A percentile compares a stretch with the other conserved stretches of the same genome.
Conservation (phyloP, 306 rosid species). For the Heteromeles arbutifolia region DNA sequence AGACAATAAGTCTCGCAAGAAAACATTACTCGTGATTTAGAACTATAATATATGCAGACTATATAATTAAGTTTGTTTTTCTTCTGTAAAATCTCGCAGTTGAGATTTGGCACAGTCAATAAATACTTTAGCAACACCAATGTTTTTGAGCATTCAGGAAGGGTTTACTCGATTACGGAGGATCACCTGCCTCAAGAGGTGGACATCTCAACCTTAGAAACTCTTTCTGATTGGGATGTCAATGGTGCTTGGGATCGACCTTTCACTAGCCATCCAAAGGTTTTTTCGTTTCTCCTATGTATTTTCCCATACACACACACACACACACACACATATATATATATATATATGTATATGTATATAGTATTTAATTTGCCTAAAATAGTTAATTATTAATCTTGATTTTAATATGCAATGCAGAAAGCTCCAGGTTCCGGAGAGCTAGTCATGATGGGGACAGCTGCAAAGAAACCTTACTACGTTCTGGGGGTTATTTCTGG, state of each 20-base stretch:
- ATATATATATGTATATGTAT: background rate
- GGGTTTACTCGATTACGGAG: slow-evolving; percentile 46
- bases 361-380: background rate
- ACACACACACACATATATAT: no score
- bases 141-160: slow-evolving; percentile 61
- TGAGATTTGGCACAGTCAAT: slow-evolving; percentile 51
- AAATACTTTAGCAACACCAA: slow-evolving; percentile 58
- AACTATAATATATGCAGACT: background rate
- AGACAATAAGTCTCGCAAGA: background rate
- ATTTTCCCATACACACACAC: background rate
- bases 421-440: slow-evolving; percentile 55
- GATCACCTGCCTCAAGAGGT: slow-evolving; percentile 56
- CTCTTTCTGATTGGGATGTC: slow-evolving; percentile 48
- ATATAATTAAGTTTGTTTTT: background rate
- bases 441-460: slow-evolving; percentile 48
- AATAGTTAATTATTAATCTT: background rate
- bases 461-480: slow-evolving; percentile 41
- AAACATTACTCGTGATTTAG: background rate
- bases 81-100: slow-evolving; percentile 14
- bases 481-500: slow-evolving; percentile 62
- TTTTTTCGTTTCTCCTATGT: background rate
- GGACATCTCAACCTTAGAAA: slow-evolving; percentile 40
- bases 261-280: slow-evolving; percentile 73
- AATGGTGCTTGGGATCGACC: slow-evolving; percentile 53
- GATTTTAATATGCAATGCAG: slow-evolving; percentile 17